Evolutionary conservation across 1,139 yeast species (phyloP).

Genomic region (Yamadazyma atmosphaerica): DNA sequence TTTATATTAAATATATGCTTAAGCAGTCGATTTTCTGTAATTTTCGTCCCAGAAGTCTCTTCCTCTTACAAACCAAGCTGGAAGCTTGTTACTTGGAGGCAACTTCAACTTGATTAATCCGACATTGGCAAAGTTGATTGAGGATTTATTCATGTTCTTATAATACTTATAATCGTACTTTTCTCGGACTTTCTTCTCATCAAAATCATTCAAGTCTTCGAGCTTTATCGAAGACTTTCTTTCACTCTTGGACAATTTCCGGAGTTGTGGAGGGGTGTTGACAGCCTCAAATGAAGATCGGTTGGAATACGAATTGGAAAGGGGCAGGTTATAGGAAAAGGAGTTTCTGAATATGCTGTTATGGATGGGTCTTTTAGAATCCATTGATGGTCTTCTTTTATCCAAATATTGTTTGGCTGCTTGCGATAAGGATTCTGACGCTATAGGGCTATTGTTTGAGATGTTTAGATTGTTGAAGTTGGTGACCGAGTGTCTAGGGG

Average conservation of each 20-base stretch:
- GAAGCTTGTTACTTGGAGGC: slow-evolving; percentile 63
- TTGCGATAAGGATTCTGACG: slow-evolving; percentile 22
- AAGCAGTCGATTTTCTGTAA: not conserved
- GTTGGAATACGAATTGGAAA: slow-evolving; percentile 17
- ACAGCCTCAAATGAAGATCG: slow-evolving; percentile 27
- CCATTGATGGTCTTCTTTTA: slow-evolving; percentile 38
- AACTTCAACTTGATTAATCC: slow-evolving; percentile 48
- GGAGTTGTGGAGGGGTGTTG: no score
- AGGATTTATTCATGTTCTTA: slow-evolving; percentile 31
- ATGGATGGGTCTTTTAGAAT: slow-evolving; percentile 25
- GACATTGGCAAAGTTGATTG: slow-evolving; percentile 35
- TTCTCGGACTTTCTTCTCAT: slow-evolving; percentile 23
- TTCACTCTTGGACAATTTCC: slow-evolving; percentile 10
- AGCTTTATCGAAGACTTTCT: slow-evolving; percentile 8
- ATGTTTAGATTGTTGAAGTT: not conserved
- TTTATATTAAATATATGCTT: no score
- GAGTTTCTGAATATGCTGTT: slow-evolving; percentile 31
- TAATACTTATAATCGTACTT: slow-evolving; percentile 39
- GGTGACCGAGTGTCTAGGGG: slow-evolving; percentile 23
- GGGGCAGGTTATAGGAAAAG: slow-evolving; percentile 13
- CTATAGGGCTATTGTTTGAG: slow-evolving; percentile 8
- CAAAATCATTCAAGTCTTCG: slow-evolving; percentile 18
- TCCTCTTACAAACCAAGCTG: slow-evolving; percentile 69
- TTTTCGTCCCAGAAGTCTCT: slow-evolving; percentile 61
- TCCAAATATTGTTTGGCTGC: slow-evolving; percentile 25